These are phyloP conservation scores for Poa annua DNA, from an alignment of 176 grass and related monocot genomes.

Conservation along the genomic window DNA sequence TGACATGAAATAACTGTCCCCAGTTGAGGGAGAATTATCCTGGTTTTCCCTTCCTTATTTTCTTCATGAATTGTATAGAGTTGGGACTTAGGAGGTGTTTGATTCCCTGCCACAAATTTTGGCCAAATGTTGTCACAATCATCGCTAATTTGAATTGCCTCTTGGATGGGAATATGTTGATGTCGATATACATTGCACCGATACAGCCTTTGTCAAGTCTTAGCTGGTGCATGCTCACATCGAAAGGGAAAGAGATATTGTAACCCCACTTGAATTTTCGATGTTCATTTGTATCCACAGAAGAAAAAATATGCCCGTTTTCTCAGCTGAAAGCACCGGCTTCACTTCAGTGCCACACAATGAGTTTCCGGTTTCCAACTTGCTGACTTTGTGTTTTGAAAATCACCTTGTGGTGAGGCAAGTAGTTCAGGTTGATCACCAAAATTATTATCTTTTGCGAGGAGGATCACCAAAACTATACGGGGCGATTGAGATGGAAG, in stretches of 20 bases:
- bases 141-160: not conserved
- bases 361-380: not conserved
- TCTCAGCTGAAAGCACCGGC: conserved; percentile 20
- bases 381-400: not conserved
- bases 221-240: not conserved
- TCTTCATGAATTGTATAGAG: not conserved
- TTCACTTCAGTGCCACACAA: conserved; percentile 40
- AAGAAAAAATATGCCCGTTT: not conserved
- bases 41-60: not conserved
- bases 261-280: not conserved
- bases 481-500: not conserved
- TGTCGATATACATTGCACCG: not conserved
- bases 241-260: conserved; percentile 12
- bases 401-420: not conserved
- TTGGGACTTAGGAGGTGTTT: not conserved
- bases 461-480: conserved; percentile 13
- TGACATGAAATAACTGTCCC: not conserved
- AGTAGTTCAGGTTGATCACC: conserved; percentile 8
- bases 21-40: not conserved
- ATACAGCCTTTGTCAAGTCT: not conserved
- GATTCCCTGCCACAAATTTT: not conserved
- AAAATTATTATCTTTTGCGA: not conserved
- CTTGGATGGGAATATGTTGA: conserved; percentile 24
- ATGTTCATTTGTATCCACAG: conserved; percentile 4
- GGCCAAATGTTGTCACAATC: not conserved